A percentile compares a stretch with the other conserved stretches of the same genome.
These are phyloP conservation scores for Arthrobotrys megalospora DNA, from an alignment of 2,329 filamentous ascomycete species.

Conservation along the genomic window DNA sequence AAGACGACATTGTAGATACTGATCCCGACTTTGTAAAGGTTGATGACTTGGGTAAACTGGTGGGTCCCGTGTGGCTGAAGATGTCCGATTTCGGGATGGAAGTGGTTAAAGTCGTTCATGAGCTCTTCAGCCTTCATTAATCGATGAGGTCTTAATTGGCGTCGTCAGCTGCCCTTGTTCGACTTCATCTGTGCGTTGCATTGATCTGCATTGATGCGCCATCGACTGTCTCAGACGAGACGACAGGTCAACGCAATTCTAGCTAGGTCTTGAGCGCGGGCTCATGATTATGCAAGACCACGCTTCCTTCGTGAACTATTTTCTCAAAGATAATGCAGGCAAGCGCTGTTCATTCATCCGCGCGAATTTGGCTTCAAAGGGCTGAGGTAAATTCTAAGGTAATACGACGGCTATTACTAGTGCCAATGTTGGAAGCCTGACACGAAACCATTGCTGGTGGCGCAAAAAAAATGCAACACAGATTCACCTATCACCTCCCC, in stretches of 20 bases:
- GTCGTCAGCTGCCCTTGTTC: neutral
- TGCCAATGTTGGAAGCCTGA: neutral
- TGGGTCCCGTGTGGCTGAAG: neutral
- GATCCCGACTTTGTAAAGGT: slow-evolving; percentile 1
- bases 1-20: slow-evolving; percentile 32
- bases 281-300: neutral
- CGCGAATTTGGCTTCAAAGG: neutral
- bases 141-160: neutral
- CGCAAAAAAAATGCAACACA: slow-evolving; percentile 1
- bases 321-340: neutral
- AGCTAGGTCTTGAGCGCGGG: neutral
- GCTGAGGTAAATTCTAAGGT: neutral
- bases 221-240: slow-evolving; percentile 20
- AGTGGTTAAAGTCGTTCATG: slow-evolving; percentile 13
- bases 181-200: neutral
- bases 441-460: neutral
- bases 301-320: neutral
- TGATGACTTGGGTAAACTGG: neutral
- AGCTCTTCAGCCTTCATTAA: slow-evolving; percentile 1
- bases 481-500: slow-evolving; percentile 7
- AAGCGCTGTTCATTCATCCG: neutral
- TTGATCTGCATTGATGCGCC: slow-evolving; percentile 10
- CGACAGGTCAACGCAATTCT: slow-evolving; percentile 31
- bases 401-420: neutral
- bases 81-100: slow-evolving; percentile 1